These are phyloP conservation scores for Trypanosoma rangeli DNA, from an alignment of 208 protist genomes.

Conservation along the genomic window DNA sequence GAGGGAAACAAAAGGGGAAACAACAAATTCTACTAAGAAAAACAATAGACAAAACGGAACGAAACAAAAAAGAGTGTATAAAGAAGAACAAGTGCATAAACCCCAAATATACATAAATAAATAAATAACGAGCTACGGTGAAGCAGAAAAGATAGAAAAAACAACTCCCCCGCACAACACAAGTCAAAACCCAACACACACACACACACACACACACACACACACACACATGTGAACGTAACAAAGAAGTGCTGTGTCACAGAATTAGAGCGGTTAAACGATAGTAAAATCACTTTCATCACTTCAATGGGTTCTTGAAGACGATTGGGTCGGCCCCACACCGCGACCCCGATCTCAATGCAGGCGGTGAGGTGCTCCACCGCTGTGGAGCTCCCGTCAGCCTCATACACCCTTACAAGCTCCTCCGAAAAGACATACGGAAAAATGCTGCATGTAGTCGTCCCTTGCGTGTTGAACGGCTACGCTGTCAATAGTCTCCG, in stretches of 20 bases:
- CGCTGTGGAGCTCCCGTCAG: conserved; percentile 70
- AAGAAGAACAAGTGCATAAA: neutral
- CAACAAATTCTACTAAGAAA: neutral
- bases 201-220: too few species aligned
- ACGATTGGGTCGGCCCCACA: conserved; percentile 77
- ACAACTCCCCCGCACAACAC: neutral
- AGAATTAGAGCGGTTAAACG: neutral
- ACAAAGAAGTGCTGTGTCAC: neutral
- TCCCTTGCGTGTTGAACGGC: conserved; percentile 57
- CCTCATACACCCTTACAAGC: conserved; percentile 76
- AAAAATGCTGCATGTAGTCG: conserved; percentile 89
- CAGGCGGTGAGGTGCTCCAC: conserved; percentile 80
- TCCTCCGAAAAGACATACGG: conserved; percentile 82
- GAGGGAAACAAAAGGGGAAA: neutral
- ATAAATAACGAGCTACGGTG: neutral
- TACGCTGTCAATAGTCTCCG: conserved; percentile 23
- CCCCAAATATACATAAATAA: neutral
- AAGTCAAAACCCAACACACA: too few species aligned
- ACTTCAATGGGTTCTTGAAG: conserved; percentile 35
- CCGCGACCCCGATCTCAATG: conserved; percentile 78
- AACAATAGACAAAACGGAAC: neutral
- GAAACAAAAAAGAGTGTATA: neutral
- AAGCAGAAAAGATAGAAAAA: conserved; percentile 19
- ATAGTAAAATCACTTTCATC: neutral
- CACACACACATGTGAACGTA: neutral